Evolutionary conservation across 352 stramenopile species (phyloP).

Genomic region (Phytophthora constricta): DNA sequence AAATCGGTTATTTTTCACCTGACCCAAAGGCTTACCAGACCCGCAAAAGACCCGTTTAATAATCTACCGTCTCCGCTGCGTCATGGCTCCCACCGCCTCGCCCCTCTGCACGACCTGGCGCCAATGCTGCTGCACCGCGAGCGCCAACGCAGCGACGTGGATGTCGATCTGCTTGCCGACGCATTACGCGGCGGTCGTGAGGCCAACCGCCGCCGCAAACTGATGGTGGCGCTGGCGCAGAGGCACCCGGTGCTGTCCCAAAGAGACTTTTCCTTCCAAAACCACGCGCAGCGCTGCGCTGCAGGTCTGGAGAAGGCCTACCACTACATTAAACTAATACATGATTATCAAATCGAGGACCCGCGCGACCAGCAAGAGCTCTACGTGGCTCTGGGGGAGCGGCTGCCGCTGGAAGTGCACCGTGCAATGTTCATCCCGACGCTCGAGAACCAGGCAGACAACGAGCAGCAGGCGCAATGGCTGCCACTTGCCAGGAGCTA

Average conservation of each 20-base stretch:
- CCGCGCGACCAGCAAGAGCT: slow-evolving; percentile 27
- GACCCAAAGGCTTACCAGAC: too few species aligned
- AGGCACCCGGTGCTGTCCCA: slow-evolving; percentile 28
- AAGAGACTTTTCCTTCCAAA: slow-evolving; percentile 24
- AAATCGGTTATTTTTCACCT: too few species aligned
- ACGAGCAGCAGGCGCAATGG: slow-evolving; percentile 28
- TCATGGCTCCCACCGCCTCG: slow-evolving; percentile 14
- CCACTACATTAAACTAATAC: slow-evolving; percentile 34
- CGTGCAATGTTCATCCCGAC: slow-evolving; percentile 35
- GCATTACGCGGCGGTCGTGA: slow-evolving; percentile 31
- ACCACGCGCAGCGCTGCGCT: slow-evolving; percentile 32
- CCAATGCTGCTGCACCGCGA: slow-evolving; percentile 27
- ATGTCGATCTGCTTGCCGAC: slow-evolving; percentile 27
- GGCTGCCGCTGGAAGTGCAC: slow-evolving; percentile 35
- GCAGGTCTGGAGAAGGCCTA: slow-evolving; percentile 30
- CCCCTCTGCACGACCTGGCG: slow-evolving; percentile 24
- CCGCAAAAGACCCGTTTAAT: too few species aligned
- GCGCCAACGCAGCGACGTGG: slow-evolving; percentile 25
- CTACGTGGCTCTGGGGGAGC: slow-evolving; percentile 31
- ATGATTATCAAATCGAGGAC: slow-evolving; percentile 24
- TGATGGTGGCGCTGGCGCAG: slow-evolving; percentile 30
- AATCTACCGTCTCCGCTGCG: slow-evolving; percentile 21
- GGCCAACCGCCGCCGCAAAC: slow-evolving; percentile 33
- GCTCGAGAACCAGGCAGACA: slow-evolving; percentile 34
- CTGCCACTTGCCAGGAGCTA: slow-evolving; percentile 27